Conservation (phyloP, 768 basidiomycete genomes). For the Pholiota conissans region DNA sequence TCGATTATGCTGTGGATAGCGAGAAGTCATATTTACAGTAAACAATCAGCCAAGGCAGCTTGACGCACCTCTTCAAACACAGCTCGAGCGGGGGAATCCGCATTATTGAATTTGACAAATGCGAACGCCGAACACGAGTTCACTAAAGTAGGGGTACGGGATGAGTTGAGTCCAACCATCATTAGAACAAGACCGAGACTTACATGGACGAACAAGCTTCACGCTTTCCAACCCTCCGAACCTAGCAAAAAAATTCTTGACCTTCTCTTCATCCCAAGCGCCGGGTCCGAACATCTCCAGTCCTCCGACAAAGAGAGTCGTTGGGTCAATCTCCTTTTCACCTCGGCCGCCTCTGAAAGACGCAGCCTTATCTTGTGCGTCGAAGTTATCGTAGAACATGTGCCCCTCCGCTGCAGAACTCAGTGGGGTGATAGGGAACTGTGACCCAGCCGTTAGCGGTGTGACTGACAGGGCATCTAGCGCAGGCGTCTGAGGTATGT, state of each 20-base stretch:
- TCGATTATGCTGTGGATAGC: constrained; percentile 61
- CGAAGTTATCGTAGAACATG: constrained; percentile 25
- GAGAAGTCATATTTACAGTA: constrained; percentile 1
- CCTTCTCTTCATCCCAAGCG: constrained; percentile 69
- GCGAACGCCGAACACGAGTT: constrained; percentile 74
- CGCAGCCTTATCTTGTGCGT: constrained; percentile 19
- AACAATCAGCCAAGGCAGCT: not conserved
- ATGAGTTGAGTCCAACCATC: too few species aligned
- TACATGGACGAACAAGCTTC: constrained; percentile 67
- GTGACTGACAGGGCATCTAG: constrained; percentile 50
- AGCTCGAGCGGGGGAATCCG: constrained; percentile 65
- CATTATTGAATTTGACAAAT: constrained; percentile 70
- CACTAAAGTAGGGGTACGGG: too few species aligned
- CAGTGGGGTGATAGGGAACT: constrained; percentile 51
- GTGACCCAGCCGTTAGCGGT: constrained; percentile 47
- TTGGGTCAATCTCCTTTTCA: constrained; percentile 58
- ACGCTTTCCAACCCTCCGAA: constrained; percentile 68
- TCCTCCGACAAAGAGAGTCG: constrained; percentile 76
- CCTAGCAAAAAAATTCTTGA: constrained; percentile 56
- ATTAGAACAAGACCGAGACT: too few species aligned
- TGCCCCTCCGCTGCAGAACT: constrained; percentile 30
- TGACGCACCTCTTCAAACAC: constrained; percentile 58
- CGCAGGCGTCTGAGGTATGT: constrained; percentile 42
- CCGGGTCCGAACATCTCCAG: constrained; percentile 62
- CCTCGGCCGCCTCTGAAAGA: constrained; percentile 21